Evolutionary conservation across 2,329 filamentous ascomycete genomes (phyloP).

Genomic region (Cytospora chrysosperma): DNA sequence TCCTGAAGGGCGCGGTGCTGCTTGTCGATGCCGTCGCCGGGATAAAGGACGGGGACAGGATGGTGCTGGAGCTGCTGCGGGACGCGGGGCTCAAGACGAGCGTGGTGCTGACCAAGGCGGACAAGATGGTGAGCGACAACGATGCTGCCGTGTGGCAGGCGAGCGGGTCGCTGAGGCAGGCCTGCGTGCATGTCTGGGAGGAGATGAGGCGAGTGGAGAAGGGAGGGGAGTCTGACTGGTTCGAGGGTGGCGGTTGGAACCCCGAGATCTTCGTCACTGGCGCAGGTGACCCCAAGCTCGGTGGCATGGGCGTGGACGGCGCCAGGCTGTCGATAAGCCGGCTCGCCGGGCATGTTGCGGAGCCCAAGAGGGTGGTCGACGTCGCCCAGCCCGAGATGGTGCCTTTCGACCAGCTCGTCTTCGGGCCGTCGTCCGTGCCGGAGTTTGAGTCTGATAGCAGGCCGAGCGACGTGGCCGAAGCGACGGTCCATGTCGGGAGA

Average conservation of each 20-base stretch:
- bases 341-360: conserved; percentile 34
- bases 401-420: conserved; percentile 36
- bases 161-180: conserved; percentile 7
- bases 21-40: conserved; percentile 54
- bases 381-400: conserved; percentile 29
- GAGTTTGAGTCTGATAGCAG: not conserved
- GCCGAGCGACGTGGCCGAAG: conserved; percentile 23
- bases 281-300: conserved; percentile 34
- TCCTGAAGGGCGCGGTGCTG: conserved; percentile 52
- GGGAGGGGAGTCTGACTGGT: conserved; percentile 29
- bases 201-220: conserved; percentile 31
- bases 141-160: conserved; percentile 12
- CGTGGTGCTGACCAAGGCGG: conserved; percentile 57
- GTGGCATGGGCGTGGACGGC: conserved; percentile 34
- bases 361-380: conserved; percentile 21
- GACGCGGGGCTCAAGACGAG: conserved; percentile 45
- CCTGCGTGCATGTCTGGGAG: conserved; percentile 34
- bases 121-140: conserved; percentile 40
- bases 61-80: conserved; percentile 48
- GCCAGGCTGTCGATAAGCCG: conserved; percentile 35
- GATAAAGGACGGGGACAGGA: conserved; percentile 47
- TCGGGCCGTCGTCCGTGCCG: conserved; percentile 24
- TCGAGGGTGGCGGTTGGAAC: conserved; percentile 34
- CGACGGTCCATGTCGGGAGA: conserved; percentile 1
- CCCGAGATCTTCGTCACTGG: conserved; percentile 35